Evolutionary conservation across 441 rosid genomes (phyloP).

Genomic region (Syzygium malaccense): DNA sequence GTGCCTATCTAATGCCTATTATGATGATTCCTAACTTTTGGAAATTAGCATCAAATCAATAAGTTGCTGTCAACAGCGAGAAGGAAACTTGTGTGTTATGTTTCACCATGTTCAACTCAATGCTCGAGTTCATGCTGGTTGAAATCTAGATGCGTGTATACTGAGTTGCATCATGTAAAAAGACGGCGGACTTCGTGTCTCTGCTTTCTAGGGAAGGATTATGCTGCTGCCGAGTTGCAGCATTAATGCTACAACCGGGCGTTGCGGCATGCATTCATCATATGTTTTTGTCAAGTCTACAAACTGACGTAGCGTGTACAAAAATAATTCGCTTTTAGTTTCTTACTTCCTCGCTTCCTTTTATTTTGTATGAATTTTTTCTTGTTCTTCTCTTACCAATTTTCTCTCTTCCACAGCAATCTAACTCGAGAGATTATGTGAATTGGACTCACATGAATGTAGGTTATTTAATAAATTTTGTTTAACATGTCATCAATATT

Average conservation of each 20-base stretch:
- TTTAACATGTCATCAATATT: background rate
- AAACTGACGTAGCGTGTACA: background rate
- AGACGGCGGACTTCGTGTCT: rapidly evolving
- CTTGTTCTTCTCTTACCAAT: too few species aligned
- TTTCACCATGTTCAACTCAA: background rate
- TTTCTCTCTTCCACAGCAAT: background rate
- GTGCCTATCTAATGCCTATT: background rate
- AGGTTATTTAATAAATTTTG: too few species aligned
- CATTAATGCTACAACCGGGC: rapidly evolving
- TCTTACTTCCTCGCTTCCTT: background rate
- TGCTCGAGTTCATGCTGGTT: background rate
- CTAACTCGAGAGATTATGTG: background rate
- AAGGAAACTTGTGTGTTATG: background rate
- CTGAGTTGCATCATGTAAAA: too few species aligned
- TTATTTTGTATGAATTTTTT: background rate
- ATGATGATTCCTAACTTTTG: background rate
- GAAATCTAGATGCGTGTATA: background rate
- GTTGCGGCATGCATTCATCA: background rate
- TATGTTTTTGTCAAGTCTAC: background rate
- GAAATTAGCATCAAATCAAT: background rate
- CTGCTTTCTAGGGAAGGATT: background rate
- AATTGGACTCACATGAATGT: background rate
- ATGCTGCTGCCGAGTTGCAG: rapidly evolving
- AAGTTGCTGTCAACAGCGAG: background rate
- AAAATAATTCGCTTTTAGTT: background rate